Percentiles rank a stretch among this genome's conserved stretches.
phyloP scores from a whole-genome alignment of 2,329 filamentous ascomycete genomes.

The Monilinia vaccinii-corymbosi region DNA sequence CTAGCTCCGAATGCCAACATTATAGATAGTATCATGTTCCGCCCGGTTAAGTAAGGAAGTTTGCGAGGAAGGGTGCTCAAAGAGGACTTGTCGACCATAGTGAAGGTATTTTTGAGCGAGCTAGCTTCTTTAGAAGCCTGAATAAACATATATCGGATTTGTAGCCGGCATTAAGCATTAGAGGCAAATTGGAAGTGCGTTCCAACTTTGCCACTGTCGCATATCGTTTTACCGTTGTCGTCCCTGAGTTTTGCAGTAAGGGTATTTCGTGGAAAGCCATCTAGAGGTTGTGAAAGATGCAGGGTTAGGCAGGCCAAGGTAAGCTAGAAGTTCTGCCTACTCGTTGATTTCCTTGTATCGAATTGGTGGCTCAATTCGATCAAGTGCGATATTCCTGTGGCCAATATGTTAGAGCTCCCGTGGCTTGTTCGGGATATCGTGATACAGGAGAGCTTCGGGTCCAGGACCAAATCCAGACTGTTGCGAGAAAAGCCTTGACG shows the following conservation, averaged over 20 bases:
- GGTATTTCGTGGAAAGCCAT: slow-evolving; percentile 10
- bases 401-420: slow-evolving; percentile 9
- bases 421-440: slow-evolving; percentile 7
- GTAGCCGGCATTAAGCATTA: background rate
- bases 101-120: background rate
- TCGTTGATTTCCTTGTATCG: background rate
- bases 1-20: background rate
- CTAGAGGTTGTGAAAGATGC: slow-evolving; percentile 14
- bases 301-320: slow-evolving; percentile 15
- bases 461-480: background rate
- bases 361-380: background rate
- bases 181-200: background rate
- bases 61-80: background rate
- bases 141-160: background rate
- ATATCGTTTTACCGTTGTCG: no score
- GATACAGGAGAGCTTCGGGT: slow-evolving; percentile 7
- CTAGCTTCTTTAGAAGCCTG: background rate
- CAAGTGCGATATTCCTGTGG: slow-evolving; percentile 14
- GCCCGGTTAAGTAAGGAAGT: background rate
- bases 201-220: no score
- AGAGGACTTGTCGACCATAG: background rate
- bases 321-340: background rate
- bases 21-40: background rate
- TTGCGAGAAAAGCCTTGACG: background rate
- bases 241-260: background rate